Conservation (phyloP, 495 filamentous ascomycete genomes). For the Collariella sp. region DNA sequence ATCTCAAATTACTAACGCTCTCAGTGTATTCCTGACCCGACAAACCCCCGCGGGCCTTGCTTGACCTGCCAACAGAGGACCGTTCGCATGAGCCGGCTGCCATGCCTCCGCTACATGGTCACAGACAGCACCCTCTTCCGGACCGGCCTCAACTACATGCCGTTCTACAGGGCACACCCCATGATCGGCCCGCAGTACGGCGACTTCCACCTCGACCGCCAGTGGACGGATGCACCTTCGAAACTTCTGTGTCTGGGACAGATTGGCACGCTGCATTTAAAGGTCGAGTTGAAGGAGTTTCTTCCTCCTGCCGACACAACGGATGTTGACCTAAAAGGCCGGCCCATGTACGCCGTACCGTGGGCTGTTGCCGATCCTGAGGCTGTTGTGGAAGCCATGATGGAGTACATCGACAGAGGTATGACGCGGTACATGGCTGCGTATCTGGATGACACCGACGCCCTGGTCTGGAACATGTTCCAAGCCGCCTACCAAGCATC, state of each 20-base stretch:
- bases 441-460: slow-evolving; percentile 28
- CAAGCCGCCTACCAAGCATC: slow-evolving; percentile 26
- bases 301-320: slow-evolving; percentile 17
- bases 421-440: slow-evolving; percentile 24
- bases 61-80: slow-evolving; percentile 28
- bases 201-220: slow-evolving; percentile 29
- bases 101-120: slow-evolving; percentile 35
- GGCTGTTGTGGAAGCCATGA: slow-evolving; percentile 23
- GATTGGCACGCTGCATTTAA: slow-evolving; percentile 15
- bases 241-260: slow-evolving; percentile 26
- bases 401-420: slow-evolving; percentile 23
- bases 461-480: slow-evolving; percentile 31
- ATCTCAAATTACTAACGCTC: slow-evolving; percentile 1
- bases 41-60: slow-evolving; percentile 27
- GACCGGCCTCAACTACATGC: slow-evolving; percentile 28
- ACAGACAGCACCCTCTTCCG: slow-evolving; percentile 32
- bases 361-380: slow-evolving; percentile 32
- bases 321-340: slow-evolving; percentile 27
- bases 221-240: slow-evolving; percentile 20
- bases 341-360: slow-evolving; percentile 31
- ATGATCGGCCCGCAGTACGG: slow-evolving; percentile 32
- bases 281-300: slow-evolving; percentile 29
- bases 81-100: slow-evolving; percentile 28
- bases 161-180: slow-evolving; percentile 25
- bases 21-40: slow-evolving; percentile 30